Conservation (phyloP, 2,329 filamentous ascomycete species). For the Tolypocladium ophioglossoides region DNA sequence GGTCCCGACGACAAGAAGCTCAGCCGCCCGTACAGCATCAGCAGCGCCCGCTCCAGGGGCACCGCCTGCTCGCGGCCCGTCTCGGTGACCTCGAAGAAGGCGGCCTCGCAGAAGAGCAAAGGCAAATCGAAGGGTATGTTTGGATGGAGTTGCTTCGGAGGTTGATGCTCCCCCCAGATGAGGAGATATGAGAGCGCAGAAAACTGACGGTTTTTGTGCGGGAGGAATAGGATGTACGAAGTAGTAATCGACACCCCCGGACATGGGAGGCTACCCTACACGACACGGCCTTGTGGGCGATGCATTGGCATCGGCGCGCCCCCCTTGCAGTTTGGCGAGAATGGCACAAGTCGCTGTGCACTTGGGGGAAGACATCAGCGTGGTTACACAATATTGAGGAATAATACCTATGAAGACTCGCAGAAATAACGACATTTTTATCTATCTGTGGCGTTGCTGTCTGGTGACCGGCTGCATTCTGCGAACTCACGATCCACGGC, state of each 20-base stretch:
- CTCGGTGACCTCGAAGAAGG: not conserved
- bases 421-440: not conserved
- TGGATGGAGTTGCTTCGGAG: not conserved
- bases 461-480: not conserved
- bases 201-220: not conserved
- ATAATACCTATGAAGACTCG: not conserved
- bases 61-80: not conserved
- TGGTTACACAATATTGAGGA: not conserved
- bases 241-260: not conserved
- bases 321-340: not conserved
- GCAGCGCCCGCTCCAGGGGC: not conserved
- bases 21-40: not conserved
- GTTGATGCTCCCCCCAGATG: not conserved
- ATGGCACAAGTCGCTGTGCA: not conserved
- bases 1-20: not conserved
- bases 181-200: not conserved
- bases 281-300: not conserved
- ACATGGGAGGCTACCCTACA: not conserved
- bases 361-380: not conserved
- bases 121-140: not conserved
- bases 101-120: not conserved
- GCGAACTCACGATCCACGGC: not conserved
- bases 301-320: not conserved
- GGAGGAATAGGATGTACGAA: not conserved
- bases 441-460: not conserved